Base-by-base conservation (phyloP, 768 basidiomycete genomes). In the Leccinum subtestaceum region DNA sequence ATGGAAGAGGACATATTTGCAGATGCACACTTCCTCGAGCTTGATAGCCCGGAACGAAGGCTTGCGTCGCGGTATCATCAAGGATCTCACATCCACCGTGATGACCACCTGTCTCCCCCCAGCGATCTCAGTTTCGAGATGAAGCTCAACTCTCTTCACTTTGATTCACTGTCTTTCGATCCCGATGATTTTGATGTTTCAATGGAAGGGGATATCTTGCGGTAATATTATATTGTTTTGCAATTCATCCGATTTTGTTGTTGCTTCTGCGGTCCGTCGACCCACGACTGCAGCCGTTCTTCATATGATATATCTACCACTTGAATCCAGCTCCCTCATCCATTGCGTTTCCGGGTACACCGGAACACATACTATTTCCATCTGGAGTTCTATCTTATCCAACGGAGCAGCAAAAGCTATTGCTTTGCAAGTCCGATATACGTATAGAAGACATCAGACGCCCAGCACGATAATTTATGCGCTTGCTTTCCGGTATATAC, bases 91-190 rank as follows among this genome's bases (percentile, higher is more conserved):
- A 53, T 52, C 29, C 45, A 21, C 19, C 51, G 40, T 27, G 34
- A 52, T 32, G 53, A 57, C 19, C 47, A 55, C 17, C 10, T 61
- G 1, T 53, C 55, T 31, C 32, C 53, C 10, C 52, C 69, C 38
- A 71, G 66, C 34, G 81, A 86, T 53, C 60, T 73, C 61, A 81
- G 80, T 60, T 73, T 85, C 52, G 85, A 90, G 75, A 84, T 88
- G 86, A 76, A 74, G 38, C 81, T 90, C 13, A 85, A 88, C 66
- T 88, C 88, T 32, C 75, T 90, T 55, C 86, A 88, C 67, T 90
- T 90, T 67, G 88, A 90, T 62, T 77, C 81, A 1, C 63, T 90
- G 48, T 87, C 85, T 55, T 87, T 90, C 56, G 86, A 90, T 67
- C 78, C 80, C 25, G 82, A 85, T 62, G 77, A 76, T 43, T 86